phyloP scores from a whole-genome alignment of 2,329 filamentous ascomycete species.

The Colletotrichum magnum region DNA sequence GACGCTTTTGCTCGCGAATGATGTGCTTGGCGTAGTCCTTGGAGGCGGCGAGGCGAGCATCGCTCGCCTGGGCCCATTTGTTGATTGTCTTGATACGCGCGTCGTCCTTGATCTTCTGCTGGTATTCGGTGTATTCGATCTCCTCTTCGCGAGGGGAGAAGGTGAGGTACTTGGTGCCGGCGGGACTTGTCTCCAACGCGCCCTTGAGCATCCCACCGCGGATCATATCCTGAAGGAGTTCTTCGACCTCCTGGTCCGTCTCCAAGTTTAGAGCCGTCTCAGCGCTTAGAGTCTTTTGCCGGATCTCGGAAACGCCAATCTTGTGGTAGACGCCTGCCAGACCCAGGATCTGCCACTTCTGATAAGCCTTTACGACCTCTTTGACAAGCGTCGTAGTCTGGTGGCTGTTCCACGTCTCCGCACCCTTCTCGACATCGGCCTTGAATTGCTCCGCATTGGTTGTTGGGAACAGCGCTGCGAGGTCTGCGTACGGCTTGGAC shows the following conservation, averaged over 20 bases:
- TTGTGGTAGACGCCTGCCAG: conserved; percentile 80
- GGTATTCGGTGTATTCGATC: conserved; percentile 66
- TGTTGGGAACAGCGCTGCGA: conserved; percentile 78
- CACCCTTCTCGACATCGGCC: conserved; percentile 73
- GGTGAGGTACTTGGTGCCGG: conserved; percentile 62
- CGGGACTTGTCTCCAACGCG: conserved; percentile 61
- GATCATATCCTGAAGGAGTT: conserved; percentile 70
- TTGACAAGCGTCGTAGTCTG: conserved; percentile 79
- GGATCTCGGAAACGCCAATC: conserved; percentile 68
- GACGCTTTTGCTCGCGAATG: conserved; percentile 60
- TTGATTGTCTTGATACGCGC: conserved; percentile 62
- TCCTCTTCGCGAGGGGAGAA: conserved; percentile 61
- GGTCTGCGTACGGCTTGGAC: conserved; percentile 77
- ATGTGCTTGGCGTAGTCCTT: conserved; percentile 69
- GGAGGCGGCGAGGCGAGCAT: conserved; percentile 68
- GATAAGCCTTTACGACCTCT: conserved; percentile 79
- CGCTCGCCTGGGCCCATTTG: conserved; percentile 64
- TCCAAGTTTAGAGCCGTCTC: conserved; percentile 63
- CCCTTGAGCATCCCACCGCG: conserved; percentile 66
- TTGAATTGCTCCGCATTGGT: conserved; percentile 69
- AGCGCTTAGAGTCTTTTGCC: conserved; percentile 65
- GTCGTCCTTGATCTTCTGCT: conserved; percentile 58
- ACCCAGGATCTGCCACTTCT: conserved; percentile 81
- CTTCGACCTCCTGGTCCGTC: conserved; percentile 59
- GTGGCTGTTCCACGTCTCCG: conserved; percentile 76